Conservation (phyloP, 768 basidiomycete genomes). For the Amanita rubescens region DNA sequence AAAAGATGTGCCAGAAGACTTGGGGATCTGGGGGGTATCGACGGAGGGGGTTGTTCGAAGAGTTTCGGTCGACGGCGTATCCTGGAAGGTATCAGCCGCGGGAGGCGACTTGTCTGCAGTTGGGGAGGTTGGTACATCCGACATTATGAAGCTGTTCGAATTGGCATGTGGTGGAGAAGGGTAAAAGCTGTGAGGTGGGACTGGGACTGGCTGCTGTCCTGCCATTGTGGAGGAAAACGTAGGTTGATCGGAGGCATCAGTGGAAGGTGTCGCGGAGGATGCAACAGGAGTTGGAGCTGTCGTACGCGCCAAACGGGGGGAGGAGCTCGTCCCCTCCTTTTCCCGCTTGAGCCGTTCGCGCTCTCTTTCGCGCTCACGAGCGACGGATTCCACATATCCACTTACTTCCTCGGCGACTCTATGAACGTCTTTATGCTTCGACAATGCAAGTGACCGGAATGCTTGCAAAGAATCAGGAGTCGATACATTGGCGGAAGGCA, state of each 20-base stretch:
- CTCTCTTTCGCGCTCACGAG: slow-evolving; percentile 71
- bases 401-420: slow-evolving; percentile 55
- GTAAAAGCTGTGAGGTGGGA: slow-evolving; percentile 38
- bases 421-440: slow-evolving; percentile 41
- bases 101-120: slow-evolving; percentile 3
- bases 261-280: slow-evolving; percentile 8
- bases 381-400: slow-evolving; percentile 67
- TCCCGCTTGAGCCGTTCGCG: slow-evolving; percentile 65
- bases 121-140: slow-evolving; percentile 21
- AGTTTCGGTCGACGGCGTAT: slow-evolving; percentile 13
- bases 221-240: neutral
- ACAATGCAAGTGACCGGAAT: slow-evolving; percentile 46
- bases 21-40: slow-evolving; percentile 9
- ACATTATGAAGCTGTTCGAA: slow-evolving; percentile 19
- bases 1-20: slow-evolving; percentile 23
- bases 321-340: slow-evolving; percentile 39
- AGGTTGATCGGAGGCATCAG: neutral
- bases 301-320: slow-evolving; percentile 26
- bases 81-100: slow-evolving; percentile 5
- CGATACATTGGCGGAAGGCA: slow-evolving; percentile 5
- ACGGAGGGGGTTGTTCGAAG: neutral
- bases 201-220: slow-evolving; percentile 13
- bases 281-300: slow-evolving; percentile 11
- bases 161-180: slow-evolving; percentile 55
- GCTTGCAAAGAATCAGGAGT: slow-evolving; percentile 26